These are phyloP conservation scores for Osmanthus fragrans DNA, from an alignment of 257 asterid genomes.

Conservation along the genomic window DNA sequence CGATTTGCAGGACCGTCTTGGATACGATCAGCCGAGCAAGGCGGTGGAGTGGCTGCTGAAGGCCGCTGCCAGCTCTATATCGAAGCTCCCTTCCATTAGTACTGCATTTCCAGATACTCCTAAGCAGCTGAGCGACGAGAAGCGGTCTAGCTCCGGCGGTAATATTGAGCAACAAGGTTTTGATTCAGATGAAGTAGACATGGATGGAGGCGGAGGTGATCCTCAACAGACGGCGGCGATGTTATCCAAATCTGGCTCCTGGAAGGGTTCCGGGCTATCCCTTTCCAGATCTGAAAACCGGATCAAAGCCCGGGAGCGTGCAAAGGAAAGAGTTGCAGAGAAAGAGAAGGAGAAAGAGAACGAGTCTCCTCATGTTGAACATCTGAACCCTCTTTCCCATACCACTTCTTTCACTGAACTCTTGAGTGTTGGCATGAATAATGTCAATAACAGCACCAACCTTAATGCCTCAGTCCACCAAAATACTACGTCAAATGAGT, in stretches of 20 bases:
- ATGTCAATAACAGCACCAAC: constrained; percentile 10
- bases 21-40: constrained; percentile 88
- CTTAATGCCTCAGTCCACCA: constrained; percentile 19
- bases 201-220: constrained; percentile 36
- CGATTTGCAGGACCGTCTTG: constrained; percentile 86
- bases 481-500: constrained; percentile 21
- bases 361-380: constrained; percentile 21
- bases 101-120: constrained; percentile 59
- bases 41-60: constrained; percentile 92
- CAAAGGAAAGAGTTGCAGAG: constrained; percentile 51
- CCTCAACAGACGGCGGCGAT: constrained; percentile 29
- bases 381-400: constrained; percentile 44
- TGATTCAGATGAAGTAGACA: constrained; percentile 52
- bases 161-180: constrained; percentile 44
- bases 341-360: constrained; percentile 51
- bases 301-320: constrained; percentile 52
- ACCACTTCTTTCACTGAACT: constrained; percentile 59
- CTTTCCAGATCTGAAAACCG: constrained; percentile 57
- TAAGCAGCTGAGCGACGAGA: constrained; percentile 64
- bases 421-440: constrained; percentile 38
- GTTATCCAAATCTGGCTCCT: constrained; percentile 43
- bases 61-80: constrained; percentile 65
- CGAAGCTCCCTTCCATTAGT: constrained; percentile 64
- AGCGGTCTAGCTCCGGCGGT: constrained; percentile 51
- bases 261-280: constrained; percentile 59